Base-by-base conservation (phyloP, 23 red algal species). In the Gracilaria domingensis region DNA sequence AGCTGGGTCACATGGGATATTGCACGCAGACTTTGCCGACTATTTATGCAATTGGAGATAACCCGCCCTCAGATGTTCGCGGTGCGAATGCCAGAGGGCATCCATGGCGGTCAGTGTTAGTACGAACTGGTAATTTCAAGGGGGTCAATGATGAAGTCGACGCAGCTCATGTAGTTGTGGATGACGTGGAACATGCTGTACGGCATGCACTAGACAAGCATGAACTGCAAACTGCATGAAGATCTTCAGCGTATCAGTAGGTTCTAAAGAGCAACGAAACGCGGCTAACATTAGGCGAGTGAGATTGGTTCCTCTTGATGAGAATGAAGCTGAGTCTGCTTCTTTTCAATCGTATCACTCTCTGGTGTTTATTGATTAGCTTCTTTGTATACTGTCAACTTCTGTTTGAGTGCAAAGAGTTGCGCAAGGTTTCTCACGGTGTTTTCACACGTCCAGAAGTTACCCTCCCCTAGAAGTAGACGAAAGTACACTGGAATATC, bases 31-130 rank as follows among this genome's bases (percentile, higher is more conserved):
- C 72, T 12, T 49, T 77, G 23, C 72, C 72, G 4, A 51, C 72
- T 8, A 77, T 77, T 29, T 77, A 77, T 50, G 72, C 72, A 14
- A 81, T 96, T 56, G 95, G 95, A 0, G 95, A 96, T 66, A 96
- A 96, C 75, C 95, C 95, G 39, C 83, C 82, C 26, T 83, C 88
- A 16, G 95, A 96, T 81, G 91, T 93, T 25, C 64, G 88, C 25
- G 95, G 95, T 59, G 95, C 95, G 17, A 93, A 89, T 55, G 73
- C 75, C 44, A 71, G 88, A 58, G 88, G 95, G 36, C 66, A 72
- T 8, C 67, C 62, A 17, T 96, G 88, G 88, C 58, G 65, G 23
- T 81, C 76, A 14, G 91, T 93, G 17, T 82, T 96, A 7, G 95
- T 96, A 4, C 65, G 82, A 44, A 93, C 88, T 66, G 95, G 95